phyloP scores from a whole-genome alignment of 768 basidiomycete genomes.

The Boletus barrowsii region DNA sequence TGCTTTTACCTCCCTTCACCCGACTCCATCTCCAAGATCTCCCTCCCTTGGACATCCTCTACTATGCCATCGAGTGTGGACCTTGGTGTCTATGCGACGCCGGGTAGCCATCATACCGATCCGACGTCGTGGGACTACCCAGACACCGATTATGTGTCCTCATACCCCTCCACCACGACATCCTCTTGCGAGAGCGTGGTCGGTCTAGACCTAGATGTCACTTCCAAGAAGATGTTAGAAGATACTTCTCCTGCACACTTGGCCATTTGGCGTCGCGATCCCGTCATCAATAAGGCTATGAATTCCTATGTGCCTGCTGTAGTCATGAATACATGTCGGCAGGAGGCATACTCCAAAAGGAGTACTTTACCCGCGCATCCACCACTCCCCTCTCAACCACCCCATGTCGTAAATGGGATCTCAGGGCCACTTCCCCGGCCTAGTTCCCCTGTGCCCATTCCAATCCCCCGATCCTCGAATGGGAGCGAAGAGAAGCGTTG shows the following conservation, averaged over 20 bases:
- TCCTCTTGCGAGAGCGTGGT: constrained; percentile 35
- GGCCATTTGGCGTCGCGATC: constrained; percentile 33
- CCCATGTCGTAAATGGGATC: constrained; percentile 9
- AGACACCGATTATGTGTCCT: constrained; percentile 46
- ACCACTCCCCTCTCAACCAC: constrained; percentile 12
- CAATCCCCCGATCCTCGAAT: constrained; percentile 27
- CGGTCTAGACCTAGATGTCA: constrained; percentile 29
- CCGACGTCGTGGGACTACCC: constrained; percentile 45
- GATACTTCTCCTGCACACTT: constrained; percentile 30
- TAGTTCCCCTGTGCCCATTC: constrained; percentile 30
- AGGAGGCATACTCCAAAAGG: constrained; percentile 15
- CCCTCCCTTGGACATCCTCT: constrained; percentile 32
- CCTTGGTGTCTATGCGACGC: constrained; percentile 38
- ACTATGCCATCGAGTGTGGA: constrained; percentile 39
- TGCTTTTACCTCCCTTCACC: constrained; percentile 53
- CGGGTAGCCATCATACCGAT: constrained; percentile 51
- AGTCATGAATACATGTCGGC: constrained; percentile 28
- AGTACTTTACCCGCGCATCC: constrained; percentile 8
- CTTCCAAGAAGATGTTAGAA: constrained; percentile 31
- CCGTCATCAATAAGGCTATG: constrained; percentile 23
- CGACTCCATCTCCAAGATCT: constrained; percentile 37
- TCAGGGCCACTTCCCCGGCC: constrained; percentile 20
- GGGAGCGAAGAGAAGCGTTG: constrained; percentile 33
- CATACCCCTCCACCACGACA: constrained; percentile 44
- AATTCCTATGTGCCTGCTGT: constrained; percentile 24